Percentiles rank a stretch among this genome's conserved stretches.
These are phyloP conservation scores for Cucurbita maxima DNA, from an alignment of 306 rosid genomes.

Conservation along the genomic window DNA sequence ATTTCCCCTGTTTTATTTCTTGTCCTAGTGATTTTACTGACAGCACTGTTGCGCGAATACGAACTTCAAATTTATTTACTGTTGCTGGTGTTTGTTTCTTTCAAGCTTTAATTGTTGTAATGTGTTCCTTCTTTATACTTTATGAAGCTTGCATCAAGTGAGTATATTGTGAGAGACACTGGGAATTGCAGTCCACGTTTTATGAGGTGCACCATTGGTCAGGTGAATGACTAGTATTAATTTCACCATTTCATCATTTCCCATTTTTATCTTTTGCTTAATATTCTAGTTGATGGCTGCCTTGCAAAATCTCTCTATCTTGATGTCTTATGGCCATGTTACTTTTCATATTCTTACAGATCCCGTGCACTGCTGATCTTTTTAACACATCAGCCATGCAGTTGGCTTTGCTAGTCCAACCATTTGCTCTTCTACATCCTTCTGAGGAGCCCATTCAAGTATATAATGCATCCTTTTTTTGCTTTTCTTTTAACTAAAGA, in stretches of 20 bases:
- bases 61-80: slow-evolving; percentile 6
- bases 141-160: slow-evolving; percentile 87
- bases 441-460: slow-evolving; percentile 96
- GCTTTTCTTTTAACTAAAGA: slow-evolving; percentile 3
- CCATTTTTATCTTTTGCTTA: not conserved
- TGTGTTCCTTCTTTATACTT: slow-evolving; percentile 12
- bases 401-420: slow-evolving; percentile 88
- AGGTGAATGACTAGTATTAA: slow-evolving; percentile 34
- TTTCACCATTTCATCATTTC: not conserved
- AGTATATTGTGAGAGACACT: slow-evolving; percentile 67
- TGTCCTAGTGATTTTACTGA: slow-evolving; percentile 2
- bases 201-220: slow-evolving; percentile 96
- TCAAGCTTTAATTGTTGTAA: not conserved
- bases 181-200: slow-evolving; percentile 98
- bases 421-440: slow-evolving; percentile 90
- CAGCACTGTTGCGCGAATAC: not conserved
- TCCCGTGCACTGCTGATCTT: slow-evolving; percentile 85
- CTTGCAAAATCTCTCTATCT: not conserved
- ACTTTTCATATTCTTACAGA: slow-evolving; percentile 30
- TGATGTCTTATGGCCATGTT: not conserved
- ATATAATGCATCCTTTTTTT: slow-evolving; percentile 6
- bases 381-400: slow-evolving; percentile 94
- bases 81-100: slow-evolving; percentile 6
- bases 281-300: not conserved
- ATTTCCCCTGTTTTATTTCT: slow-evolving; percentile 4